Conservation (phyloP, 2,329 filamentous ascomycete genomes). For the Diaporthe batatas region DNA sequence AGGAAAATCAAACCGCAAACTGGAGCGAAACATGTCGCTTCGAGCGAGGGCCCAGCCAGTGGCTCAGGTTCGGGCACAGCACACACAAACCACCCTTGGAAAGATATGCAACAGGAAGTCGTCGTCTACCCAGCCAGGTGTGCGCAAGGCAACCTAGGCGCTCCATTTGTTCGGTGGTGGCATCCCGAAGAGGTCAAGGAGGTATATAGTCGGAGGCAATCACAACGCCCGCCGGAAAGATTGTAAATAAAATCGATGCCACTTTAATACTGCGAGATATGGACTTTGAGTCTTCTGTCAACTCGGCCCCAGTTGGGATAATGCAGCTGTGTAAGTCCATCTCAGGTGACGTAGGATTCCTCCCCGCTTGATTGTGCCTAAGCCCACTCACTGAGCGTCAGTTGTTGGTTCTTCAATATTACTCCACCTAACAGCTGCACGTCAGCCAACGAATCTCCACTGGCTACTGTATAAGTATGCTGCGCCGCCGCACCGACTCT, state of each 20-base stretch:
- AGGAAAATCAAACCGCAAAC: background rate
- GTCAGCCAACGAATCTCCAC: background rate
- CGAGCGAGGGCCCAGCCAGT: background rate
- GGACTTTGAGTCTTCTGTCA: background rate
- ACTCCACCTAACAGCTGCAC: constrained; percentile 10
- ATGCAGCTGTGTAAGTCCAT: background rate
- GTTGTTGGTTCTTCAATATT: background rate
- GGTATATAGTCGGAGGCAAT: constrained; percentile 28
- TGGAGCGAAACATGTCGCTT: background rate
- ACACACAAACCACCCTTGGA: background rate
- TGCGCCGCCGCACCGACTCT: too few species aligned
- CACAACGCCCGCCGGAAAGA: constrained; percentile 11
- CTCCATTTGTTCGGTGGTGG: constrained; percentile 15
- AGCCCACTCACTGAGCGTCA: constrained; percentile 12
- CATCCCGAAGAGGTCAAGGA: constrained; percentile 18
- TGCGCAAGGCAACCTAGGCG: background rate
- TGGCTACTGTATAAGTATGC: background rate
- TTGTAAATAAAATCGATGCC: constrained; percentile 1
- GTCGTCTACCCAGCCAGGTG: background rate
- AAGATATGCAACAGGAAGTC: background rate
- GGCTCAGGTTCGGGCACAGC: background rate
- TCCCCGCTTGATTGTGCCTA: background rate
- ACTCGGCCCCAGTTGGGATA: background rate
- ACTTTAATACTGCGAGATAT: too few species aligned
- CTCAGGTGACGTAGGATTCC: constrained; percentile 10